Evolutionary conservation across 2,329 filamentous ascomycete species (phyloP), one percentile per base, ranked within the genome.

Genomic region (Hypoxylon rubiginosum): DNA sequence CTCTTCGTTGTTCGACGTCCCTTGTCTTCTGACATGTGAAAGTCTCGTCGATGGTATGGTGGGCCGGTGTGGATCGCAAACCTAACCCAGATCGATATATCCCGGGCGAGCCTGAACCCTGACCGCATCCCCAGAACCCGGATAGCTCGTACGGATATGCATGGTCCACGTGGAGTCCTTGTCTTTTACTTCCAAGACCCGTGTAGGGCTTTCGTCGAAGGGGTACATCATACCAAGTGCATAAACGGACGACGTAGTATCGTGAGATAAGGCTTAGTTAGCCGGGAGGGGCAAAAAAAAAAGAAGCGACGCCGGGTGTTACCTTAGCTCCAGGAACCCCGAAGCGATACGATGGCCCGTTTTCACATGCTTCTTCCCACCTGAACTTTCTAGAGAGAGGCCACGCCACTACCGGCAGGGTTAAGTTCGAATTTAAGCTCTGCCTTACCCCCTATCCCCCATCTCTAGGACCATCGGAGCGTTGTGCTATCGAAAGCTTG

Each of bases 21-120:
- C 13, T 26, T 17, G 36, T 39, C 13, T n/a, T 49, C 32, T 58
- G n/a, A 54, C 64, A 66, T 63, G 64, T 61, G 64, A 64, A 67
- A 60, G n/a, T 19, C 30, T 30, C 30, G 26, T 21, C 28, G 45
- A 41, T 21, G 36, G 32, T 46, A 51, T 4, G 26, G 49, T 30
- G 55, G 53, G 15, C 17, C 24, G 50, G 36, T 49, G 55, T 36
- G 60, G 50, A 39, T 30, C 21, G 26, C 56, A 59, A 13, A 46
- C 36, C 56, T 51, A 52, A 30, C 24, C 26, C 39, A 52, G 56
- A 49, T 50, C 34, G 34, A 43, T 24, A 11, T 17, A 45, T 19
- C 41, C 41, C 41, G 41, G 19, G 7, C 41, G 51, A 45, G 9
- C 43, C 24, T 26, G 43, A 26, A 48, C 21, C 43, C 43, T 26